A percentile compares a stretch with the other conserved stretches of the same genome.
Evolutionary conservation across 805 yeast species (phyloP).

Genomic region (Torulaspora maleeae): DNA sequence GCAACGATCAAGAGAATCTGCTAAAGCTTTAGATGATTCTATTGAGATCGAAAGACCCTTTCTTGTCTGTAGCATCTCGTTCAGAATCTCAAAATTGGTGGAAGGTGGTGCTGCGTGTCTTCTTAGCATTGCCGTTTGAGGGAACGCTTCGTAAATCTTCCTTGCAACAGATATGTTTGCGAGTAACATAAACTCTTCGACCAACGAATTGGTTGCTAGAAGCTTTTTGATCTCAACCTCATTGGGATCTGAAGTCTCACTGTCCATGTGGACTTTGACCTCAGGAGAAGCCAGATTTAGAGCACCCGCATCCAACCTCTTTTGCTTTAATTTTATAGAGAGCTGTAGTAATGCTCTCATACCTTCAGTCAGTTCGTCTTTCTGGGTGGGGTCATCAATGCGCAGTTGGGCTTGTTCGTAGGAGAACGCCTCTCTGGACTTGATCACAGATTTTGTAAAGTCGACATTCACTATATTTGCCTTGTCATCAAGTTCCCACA

Average conservation of each 20-base stretch:
- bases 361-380: slow-evolving; percentile 82
- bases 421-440: slow-evolving; percentile 89
- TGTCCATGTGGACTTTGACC: slow-evolving; percentile 94
- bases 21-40: slow-evolving; percentile 84
- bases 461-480: slow-evolving; percentile 78
- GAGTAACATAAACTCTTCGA: slow-evolving; percentile 96
- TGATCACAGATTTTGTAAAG: slow-evolving; percentile 82
- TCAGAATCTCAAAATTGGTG: slow-evolving; percentile 81
- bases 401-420: slow-evolving; percentile 89
- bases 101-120: slow-evolving; percentile 98
- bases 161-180: slow-evolving; percentile 96
- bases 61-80: slow-evolving; percentile 80
- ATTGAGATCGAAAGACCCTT: slow-evolving; percentile 71
- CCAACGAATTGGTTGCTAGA: slow-evolving; percentile 88
- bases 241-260: slow-evolving; percentile 94
- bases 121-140: slow-evolving; percentile 97
- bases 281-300: slow-evolving; percentile 96
- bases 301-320: slow-evolving; percentile 91
- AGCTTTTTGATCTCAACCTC: slow-evolving; percentile 89
- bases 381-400: slow-evolving; percentile 71
- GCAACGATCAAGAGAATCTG: slow-evolving; percentile 89
- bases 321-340: slow-evolving; percentile 81
- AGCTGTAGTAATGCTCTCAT: slow-evolving; percentile 75
- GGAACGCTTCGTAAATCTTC: slow-evolving; percentile 86
- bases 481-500: slow-evolving; percentile 88